A percentile compares a stretch with the other conserved stretches of the same genome.
phyloP scores from a whole-genome alignment of 169 alveolate species.

The Perkinsus olseni region DNA sequence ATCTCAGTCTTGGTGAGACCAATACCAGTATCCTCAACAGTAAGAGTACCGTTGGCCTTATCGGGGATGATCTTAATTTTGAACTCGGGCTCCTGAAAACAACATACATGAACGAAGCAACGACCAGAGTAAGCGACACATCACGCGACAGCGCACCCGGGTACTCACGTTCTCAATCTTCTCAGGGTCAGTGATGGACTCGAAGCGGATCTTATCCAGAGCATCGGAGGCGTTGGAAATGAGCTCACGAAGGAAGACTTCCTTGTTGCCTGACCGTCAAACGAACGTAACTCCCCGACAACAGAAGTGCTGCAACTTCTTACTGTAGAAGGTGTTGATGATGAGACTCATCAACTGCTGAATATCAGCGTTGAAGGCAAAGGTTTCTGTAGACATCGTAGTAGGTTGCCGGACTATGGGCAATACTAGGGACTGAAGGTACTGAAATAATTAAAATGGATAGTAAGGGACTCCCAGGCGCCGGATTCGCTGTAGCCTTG shows the following conservation, averaged over 20 bases:
- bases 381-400: slow-evolving; percentile 69
- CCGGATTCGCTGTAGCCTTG: not conserved
- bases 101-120: not conserved
- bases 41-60: slow-evolving; percentile 87
- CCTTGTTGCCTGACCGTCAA: slow-evolving; percentile 73
- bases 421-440: not conserved
- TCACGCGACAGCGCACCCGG: too few relatives aligned
- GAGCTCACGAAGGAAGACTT: slow-evolving; percentile 96
- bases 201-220: slow-evolving; percentile 94
- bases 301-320: not conserved
- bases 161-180: slow-evolving; percentile 54
- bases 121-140: too few relatives aligned
- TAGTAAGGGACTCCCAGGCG: not conserved
- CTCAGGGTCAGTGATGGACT: slow-evolving; percentile 91
- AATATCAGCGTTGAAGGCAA: slow-evolving; percentile 95
- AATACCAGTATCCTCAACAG: slow-evolving; percentile 96
- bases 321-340: slow-evolving; percentile 97
- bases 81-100: slow-evolving; percentile 78
- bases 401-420: not conserved
- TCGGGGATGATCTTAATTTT: slow-evolving; percentile 91
- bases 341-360: slow-evolving; percentile 89
- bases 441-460: not conserved
- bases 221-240: slow-evolving; percentile 99
- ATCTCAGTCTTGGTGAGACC: slow-evolving; percentile 98
- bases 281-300: not conserved